These are phyloP conservation scores for Exophiala alcalophila DNA, from an alignment of 2,329 filamentous ascomycete species.

Conservation along the genomic window DNA sequence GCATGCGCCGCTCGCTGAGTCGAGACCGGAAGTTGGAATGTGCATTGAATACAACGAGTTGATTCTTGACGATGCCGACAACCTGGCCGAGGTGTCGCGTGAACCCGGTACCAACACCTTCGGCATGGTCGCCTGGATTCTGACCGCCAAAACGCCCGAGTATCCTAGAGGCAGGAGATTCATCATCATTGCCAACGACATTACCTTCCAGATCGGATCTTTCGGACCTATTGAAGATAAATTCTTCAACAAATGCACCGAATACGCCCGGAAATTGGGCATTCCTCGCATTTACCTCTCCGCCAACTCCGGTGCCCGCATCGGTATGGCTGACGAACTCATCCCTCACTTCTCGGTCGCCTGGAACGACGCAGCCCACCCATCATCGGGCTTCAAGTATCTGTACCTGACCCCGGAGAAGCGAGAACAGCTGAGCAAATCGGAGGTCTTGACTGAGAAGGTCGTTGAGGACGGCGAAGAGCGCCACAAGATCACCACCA, in stretches of 20 bases:
- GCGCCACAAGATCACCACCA: conserved; percentile 88
- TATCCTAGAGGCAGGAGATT: conserved; percentile 91
- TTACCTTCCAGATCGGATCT: conserved; percentile 97
- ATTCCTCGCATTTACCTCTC: conserved; percentile 97
- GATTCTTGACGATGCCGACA: conserved; percentile 90
- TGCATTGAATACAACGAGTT: conserved; percentile 94
- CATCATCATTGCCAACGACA: conserved; percentile 97
- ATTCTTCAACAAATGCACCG: conserved; percentile 99
- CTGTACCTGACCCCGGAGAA: conserved; percentile 85
- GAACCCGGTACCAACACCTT: conserved; percentile 93
- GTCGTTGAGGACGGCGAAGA: conserved; percentile 83
- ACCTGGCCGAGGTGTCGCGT: conserved; percentile 85
- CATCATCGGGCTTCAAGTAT: conserved; percentile 92
- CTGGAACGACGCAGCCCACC: conserved; percentile 82
- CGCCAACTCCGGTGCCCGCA: conserved; percentile 96
- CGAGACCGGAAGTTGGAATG: conserved; percentile 80
- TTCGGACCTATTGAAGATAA: conserved; percentile 95
- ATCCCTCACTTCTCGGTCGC: conserved; percentile 97
- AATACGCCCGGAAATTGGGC: conserved; percentile 87
- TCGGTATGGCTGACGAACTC: conserved; percentile 93
- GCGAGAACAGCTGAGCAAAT: conserved; percentile 80
- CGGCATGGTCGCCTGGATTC: conserved; percentile 98
- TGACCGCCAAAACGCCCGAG: conserved; percentile 91
- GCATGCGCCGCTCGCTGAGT: conserved; percentile 69
- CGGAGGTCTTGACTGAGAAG: conserved; percentile 83